These are phyloP conservation scores for Fusarium bulbicola DNA, from an alignment of 2,329 filamentous ascomycete species.

Conservation along the genomic window DNA sequence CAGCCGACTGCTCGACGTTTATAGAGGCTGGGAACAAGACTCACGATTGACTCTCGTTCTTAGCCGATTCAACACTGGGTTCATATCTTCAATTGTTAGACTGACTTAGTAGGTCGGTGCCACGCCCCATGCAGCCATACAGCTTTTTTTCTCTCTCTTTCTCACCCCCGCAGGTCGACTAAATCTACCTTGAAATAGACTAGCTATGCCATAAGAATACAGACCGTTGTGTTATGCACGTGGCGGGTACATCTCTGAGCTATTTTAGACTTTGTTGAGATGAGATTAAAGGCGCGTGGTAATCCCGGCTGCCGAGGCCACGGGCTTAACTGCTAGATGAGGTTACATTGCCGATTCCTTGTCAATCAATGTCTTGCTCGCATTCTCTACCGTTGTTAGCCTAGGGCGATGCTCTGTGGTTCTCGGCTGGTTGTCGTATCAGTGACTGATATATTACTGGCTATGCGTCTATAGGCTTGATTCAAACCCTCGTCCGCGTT, in stretches of 20 bases:
- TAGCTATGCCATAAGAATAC: not conserved
- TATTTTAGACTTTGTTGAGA: constrained; percentile 1
- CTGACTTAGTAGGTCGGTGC: not conserved
- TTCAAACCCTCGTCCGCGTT: not conserved
- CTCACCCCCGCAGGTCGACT: not conserved
- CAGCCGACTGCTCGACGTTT: too few relatives aligned
- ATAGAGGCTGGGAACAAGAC: not conserved
- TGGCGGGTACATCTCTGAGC: constrained; percentile 6
- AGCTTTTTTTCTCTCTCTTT: not conserved
- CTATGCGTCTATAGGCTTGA: not conserved
- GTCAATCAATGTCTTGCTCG: not conserved
- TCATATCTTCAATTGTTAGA: not conserved
- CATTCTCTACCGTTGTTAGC: not conserved
- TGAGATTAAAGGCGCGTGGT: not conserved
- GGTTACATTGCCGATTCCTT: constrained; percentile 16
- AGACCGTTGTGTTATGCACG: constrained; percentile 12
- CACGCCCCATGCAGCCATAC: not conserved
- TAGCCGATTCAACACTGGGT: not conserved
- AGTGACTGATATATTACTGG: not conserved
- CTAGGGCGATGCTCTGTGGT: not conserved
- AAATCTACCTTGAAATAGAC: not conserved
- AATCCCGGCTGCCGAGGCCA: not conserved
- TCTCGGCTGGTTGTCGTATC: not conserved
- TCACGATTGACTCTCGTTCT: not conserved
- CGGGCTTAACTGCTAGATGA: constrained; percentile 9